A percentile compares a stretch with the other conserved stretches of the same genome.
These are phyloP conservation scores for Claviceps sp. DNA, from an alignment of 2,329 filamentous ascomycete species.

Conservation along the genomic window DNA sequence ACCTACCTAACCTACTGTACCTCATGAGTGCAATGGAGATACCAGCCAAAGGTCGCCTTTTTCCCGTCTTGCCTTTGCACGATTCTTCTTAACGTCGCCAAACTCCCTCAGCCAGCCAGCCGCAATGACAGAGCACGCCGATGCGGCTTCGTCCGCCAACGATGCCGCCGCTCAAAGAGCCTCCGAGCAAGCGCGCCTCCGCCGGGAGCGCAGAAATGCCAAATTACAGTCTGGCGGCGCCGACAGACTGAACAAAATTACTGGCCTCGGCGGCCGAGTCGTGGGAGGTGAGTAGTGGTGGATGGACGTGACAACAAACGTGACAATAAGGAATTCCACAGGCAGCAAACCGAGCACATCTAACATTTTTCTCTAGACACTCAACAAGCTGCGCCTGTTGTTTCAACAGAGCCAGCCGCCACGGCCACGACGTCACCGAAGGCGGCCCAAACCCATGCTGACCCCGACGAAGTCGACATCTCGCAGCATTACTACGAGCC, in stretches of 20 bases:
- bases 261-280: constrained; percentile 43
- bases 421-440: neutral
- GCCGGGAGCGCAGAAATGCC: constrained; percentile 66
- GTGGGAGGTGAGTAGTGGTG: constrained; percentile 16
- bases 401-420: neutral
- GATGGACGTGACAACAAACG: neutral
- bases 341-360: neutral
- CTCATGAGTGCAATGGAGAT: no score
- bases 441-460: constrained; percentile 25
- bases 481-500: constrained; percentile 59
- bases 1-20: no score
- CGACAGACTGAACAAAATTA: constrained; percentile 61
- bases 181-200: constrained; percentile 55
- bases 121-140: constrained; percentile 26
- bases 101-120: neutral
- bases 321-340: neutral
- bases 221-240: constrained; percentile 63
- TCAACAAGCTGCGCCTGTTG: constrained; percentile 3
- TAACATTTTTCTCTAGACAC: neutral
- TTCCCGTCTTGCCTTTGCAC: neutral
- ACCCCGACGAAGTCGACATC: constrained; percentile 68
- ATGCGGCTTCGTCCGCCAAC: constrained; percentile 14
- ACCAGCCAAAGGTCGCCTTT: no score
- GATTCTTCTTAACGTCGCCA: neutral
- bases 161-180: constrained; percentile 35